Evolutionary conservation across 148 eudicot genomes (phyloP), one percentile per base, ranked within the genome.

Genomic region (Polygonum aviculare): DNA sequence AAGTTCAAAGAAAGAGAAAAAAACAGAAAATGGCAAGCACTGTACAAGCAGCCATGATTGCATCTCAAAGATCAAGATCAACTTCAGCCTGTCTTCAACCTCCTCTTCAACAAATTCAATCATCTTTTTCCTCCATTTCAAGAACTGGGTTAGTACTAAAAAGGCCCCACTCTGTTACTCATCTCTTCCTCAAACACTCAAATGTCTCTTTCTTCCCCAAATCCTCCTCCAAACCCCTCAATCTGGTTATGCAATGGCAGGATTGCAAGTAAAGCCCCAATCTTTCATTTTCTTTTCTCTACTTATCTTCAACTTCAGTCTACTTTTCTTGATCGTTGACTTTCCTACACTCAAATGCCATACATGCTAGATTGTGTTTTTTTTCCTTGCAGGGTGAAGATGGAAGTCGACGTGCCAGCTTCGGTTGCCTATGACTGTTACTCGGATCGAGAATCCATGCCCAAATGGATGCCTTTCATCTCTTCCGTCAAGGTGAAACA

Each of bases 381-480:
- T 5, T 5, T 7, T 40, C 3, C 0, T 54, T 80, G 77, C 86
- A 89, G 93, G 90, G 88, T 87, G 47, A 87, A 87, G 83, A 85
- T 71, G 85, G 96, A 90, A 77, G 80, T 94, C 15, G 91, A 92
- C 59, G 93, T 94, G 62, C 97, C 98, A 19, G 72, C 74, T 79
- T 95, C 97, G 39, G 91, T 89, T n/a, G 97, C 97, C 33, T 92
- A 92, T 55, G 73, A 87, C 8, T 92, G 96, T 71, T 95, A 92
- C 82, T 86, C 84, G 33, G 96, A 95, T 74, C 93, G 96, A 41
- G 94, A 95, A 83, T 86, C 94, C 83, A 92, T 90, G 74, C 89
- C 98, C 69, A 83, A 78, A 3, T 92, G 98, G 97, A 88, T 92
- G 97, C 97, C 97, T 21, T 94, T 88, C 86, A 89, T 94, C 83